phyloP scores from a whole-genome alignment of 306 rosid genomes.

The Cercis canadensis region DNA sequence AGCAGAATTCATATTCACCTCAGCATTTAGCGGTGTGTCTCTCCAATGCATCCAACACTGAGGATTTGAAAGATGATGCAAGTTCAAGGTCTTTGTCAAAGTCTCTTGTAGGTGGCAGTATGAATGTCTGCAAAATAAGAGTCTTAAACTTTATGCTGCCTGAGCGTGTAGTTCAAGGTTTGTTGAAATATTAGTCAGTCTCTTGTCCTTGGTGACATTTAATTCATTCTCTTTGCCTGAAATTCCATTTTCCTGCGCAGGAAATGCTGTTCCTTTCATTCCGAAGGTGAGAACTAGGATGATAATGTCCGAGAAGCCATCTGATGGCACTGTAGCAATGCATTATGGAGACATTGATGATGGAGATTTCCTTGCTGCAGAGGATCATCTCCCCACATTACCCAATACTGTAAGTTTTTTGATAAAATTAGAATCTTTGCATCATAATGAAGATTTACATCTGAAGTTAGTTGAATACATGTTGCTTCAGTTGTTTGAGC shows the following conservation, averaged over 20 bases:
- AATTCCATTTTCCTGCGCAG: conserved; percentile 53
- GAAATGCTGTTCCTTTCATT: conserved; percentile 54
- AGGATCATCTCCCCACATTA: conserved; percentile 85
- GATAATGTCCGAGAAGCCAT: conserved; percentile 88
- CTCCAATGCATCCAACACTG: conserved; percentile 53
- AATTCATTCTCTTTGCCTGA: conserved; percentile 35
- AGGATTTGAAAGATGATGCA: conserved; percentile 70
- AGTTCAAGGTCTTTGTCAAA: conserved; percentile 61
- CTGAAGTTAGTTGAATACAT: conserved; percentile 21
- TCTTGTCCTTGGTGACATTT: conserved; percentile 30
- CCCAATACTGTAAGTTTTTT: conserved; percentile 84
- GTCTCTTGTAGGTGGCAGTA: conserved; percentile 85
- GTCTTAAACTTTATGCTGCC: conserved; percentile 51
- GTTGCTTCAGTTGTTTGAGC: not conserved
- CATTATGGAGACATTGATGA: conserved; percentile 72
- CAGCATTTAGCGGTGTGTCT: conserved; percentile 48
- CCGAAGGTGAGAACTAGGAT: conserved; percentile 62
- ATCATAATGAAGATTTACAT: conserved; percentile 28
- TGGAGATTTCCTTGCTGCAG: conserved; percentile 52
- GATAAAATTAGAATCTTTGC: conserved; percentile 11
- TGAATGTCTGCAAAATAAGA: conserved; percentile 80
- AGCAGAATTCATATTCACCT: conserved; percentile 52
- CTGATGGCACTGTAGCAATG: conserved; percentile 91
- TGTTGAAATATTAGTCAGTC: conserved; percentile 25
- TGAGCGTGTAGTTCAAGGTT: conserved; percentile 82